Conservation (phyloP, 2,329 filamentous ascomycete species). For the Alternaria consortialis region DNA sequence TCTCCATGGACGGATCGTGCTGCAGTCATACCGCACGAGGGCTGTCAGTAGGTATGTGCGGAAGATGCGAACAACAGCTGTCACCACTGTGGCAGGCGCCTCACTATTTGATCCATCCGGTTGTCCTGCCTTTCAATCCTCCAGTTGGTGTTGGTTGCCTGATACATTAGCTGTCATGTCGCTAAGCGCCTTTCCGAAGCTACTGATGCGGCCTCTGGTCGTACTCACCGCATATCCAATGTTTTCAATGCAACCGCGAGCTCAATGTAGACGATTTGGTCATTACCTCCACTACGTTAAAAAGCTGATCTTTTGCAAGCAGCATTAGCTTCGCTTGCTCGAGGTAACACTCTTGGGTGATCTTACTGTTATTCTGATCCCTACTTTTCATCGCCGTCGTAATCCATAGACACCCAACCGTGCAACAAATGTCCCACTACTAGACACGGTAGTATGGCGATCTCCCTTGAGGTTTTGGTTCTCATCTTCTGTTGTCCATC, state of each 20-base stretch:
- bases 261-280: background rate
- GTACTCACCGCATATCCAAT: background rate
- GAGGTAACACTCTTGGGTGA: background rate
- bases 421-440: background rate
- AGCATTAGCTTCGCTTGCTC: background rate
- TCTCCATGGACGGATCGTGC: background rate
- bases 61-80: background rate
- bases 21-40: background rate
- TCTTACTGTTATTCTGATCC: background rate
- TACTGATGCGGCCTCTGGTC: background rate
- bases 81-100: constrained; percentile 1
- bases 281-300: background rate
- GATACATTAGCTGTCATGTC: background rate
- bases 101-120: background rate
- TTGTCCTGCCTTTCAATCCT: background rate
- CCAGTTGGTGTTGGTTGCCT: background rate
- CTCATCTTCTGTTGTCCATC: background rate
- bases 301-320: background rate
- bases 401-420: background rate
- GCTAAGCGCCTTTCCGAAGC: background rate
- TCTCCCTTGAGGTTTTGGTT: background rate
- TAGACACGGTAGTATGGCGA: background rate
- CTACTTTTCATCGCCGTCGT: background rate
- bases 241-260: background rate
- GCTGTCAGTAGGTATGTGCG: background rate